A percentile compares a stretch with the other conserved stretches of the same genome.
phyloP scores from a whole-genome alignment of 2,329 filamentous ascomycete genomes.

The Botryosphaeria dothidea region DNA sequence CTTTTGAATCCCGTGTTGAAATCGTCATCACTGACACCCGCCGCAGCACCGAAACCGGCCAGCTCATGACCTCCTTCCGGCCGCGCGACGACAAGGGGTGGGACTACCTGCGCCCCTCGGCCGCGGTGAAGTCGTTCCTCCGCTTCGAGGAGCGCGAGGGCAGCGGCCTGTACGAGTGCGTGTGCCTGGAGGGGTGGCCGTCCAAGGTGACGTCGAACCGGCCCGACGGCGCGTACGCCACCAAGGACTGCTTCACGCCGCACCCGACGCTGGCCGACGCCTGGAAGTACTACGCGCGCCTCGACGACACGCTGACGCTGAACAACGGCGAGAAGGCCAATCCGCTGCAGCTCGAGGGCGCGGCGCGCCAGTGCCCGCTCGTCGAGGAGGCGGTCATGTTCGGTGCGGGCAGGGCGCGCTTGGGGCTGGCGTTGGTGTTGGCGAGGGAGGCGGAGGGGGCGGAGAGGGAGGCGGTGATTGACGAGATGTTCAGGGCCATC shows the following conservation, averaged over 20 bases:
- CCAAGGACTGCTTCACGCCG: slow-evolving; percentile 45
- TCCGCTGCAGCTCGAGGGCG: slow-evolving; percentile 55
- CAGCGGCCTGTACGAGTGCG: slow-evolving; percentile 39
- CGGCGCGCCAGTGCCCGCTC: slow-evolving; percentile 52
- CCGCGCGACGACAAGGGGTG: slow-evolving; percentile 56
- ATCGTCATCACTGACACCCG: neutral
- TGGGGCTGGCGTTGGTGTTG: slow-evolving; percentile 57
- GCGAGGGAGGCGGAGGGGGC: slow-evolving; percentile 45
- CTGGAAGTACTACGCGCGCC: slow-evolving; percentile 50
- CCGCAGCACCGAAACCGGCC: slow-evolving; percentile 59
- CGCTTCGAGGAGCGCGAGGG: slow-evolving; percentile 36
- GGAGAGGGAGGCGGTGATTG: slow-evolving; percentile 47
- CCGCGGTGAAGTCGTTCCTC: slow-evolving; percentile 42
- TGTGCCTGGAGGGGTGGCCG: slow-evolving; percentile 38
- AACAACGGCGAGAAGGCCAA: slow-evolving; percentile 54
- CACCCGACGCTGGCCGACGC: slow-evolving; percentile 45
- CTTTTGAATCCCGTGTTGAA: slow-evolving; percentile 4
- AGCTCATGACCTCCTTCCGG: slow-evolving; percentile 62
- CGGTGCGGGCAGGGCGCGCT: slow-evolving; percentile 54
- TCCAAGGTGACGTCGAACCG: slow-evolving; percentile 47
- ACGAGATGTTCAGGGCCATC: slow-evolving; percentile 52
- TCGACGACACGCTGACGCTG: slow-evolving; percentile 52
- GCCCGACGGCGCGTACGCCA: slow-evolving; percentile 21
- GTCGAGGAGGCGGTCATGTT: slow-evolving; percentile 62
- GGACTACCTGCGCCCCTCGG: slow-evolving; percentile 57